Conservation (phyloP, 2,329 filamentous ascomycete species). For the Paecilomyces sp. region DNA sequence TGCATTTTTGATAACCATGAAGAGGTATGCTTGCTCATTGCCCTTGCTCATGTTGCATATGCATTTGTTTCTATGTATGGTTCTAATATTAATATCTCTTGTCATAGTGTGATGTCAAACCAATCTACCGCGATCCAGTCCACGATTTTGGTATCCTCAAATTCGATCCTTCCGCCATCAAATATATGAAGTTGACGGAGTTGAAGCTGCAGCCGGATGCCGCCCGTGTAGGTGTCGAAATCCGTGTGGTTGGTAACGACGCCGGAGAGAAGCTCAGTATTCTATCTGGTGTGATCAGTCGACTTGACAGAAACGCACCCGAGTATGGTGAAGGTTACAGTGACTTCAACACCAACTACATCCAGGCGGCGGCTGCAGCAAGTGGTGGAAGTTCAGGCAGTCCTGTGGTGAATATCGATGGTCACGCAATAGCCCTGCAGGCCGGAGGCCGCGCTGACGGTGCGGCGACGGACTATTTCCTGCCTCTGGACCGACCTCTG, state of each 20-base stretch:
- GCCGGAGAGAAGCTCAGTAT: constrained; percentile 98
- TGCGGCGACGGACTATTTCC: constrained; percentile 94
- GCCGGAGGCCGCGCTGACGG: constrained; percentile 90
- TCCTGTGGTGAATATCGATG: constrained; percentile 94
- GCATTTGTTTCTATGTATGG: background rate
- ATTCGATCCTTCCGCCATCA: constrained; percentile 92
- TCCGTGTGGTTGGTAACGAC: constrained; percentile 96
- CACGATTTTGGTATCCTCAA: constrained; percentile 97
- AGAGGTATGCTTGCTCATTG: constrained; percentile 40
- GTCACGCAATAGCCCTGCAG: constrained; percentile 84
- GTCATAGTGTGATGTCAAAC: constrained; percentile 78
- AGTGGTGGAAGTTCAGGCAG: constrained; percentile 97
- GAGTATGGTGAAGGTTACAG: constrained; percentile 98
- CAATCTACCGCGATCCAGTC: constrained; percentile 94
- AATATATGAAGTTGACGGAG: constrained; percentile 87
- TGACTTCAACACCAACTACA: constrained; percentile 95
- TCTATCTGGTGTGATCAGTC: constrained; percentile 91
- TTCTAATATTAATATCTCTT: constrained; percentile 1
- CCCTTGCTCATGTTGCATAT: background rate
- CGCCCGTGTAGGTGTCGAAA: constrained; percentile 82
- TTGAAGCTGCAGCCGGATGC: constrained; percentile 77
- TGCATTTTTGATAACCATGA: constrained; percentile 99
- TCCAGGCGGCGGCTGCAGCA: constrained; percentile 92
- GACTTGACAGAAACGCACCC: constrained; percentile 90
- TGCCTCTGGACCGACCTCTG: constrained; percentile 83